Evolutionary conservation across 306 rosid genomes (phyloP).

Genomic region (Aeschynomene evenia): DNA sequence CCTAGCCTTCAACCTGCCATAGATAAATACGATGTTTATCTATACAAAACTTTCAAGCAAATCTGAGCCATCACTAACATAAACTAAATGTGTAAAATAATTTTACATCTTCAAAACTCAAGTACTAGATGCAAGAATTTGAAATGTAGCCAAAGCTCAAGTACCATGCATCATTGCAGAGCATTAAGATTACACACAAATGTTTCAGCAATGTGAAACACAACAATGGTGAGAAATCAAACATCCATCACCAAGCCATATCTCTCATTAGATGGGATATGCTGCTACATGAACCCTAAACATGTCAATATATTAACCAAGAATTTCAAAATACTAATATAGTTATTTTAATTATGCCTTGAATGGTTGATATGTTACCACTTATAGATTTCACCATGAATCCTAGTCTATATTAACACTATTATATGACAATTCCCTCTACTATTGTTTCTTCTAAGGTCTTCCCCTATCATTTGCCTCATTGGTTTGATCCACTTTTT

Average conservation of each 20-base stretch:
- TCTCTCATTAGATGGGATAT: background rate
- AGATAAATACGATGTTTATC: constrained; percentile 10
- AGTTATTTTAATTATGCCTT: no score
- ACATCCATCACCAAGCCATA: background rate
- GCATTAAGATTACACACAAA: background rate
- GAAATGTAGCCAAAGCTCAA: background rate
- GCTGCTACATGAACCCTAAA: no score
- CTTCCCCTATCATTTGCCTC: no score
- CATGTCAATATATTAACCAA: no score
- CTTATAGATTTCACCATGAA: no score
- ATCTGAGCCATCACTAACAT: constrained; percentile 10
- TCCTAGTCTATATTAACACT: no score
- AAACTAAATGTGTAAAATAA: background rate
- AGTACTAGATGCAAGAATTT: background rate
- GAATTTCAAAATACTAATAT: no score
- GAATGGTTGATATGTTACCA: no score
- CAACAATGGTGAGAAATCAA: background rate
- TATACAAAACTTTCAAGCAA: constrained; percentile 2
- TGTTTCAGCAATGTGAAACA: background rate
- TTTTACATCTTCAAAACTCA: background rate
- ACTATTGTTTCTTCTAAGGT: background rate
- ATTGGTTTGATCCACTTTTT: no score
- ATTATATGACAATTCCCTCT: background rate
- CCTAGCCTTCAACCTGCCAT: constrained; percentile 41
- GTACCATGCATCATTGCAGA: background rate